These are phyloP conservation scores for Lindgomyces ingoldianus DNA, from an alignment of 495 filamentous ascomycete genomes.

Conservation along the genomic window DNA sequence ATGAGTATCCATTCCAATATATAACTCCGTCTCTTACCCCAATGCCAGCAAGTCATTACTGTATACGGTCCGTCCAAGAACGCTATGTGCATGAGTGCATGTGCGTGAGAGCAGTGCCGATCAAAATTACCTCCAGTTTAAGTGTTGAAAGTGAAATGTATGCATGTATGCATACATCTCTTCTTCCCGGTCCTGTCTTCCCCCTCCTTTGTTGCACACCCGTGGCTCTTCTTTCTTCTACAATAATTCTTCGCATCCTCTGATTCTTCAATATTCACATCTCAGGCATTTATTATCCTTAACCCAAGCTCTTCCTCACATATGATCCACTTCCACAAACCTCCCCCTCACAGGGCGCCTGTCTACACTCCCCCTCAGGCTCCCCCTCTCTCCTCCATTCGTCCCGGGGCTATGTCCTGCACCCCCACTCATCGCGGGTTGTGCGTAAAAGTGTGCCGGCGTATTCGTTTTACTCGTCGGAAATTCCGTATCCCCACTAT, in stretches of 20 bases:
- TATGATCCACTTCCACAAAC: slow-evolving; percentile 36
- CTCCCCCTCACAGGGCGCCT: slow-evolving; percentile 26
- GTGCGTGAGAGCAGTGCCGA: neutral
- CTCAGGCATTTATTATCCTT: neutral
- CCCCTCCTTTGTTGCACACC: too few species aligned
- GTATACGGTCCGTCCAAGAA: neutral
- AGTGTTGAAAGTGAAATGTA: too few species aligned
- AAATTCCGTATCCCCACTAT: slow-evolving; percentile 16
- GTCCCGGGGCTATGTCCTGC: neutral
- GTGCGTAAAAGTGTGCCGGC: slow-evolving; percentile 38
- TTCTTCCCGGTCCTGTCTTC: too few species aligned
- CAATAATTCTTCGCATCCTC: too few species aligned
- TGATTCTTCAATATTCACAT: neutral
- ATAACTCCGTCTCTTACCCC: neutral
- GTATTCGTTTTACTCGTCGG: slow-evolving; percentile 27
- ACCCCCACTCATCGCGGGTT: slow-evolving; percentile 15
- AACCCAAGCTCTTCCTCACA: slow-evolving; percentile 11
- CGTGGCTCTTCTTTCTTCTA: too few species aligned
- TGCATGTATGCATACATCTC: too few species aligned
- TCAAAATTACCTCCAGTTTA: too few species aligned
- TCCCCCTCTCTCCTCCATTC: slow-evolving; percentile 9
- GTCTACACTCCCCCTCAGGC: slow-evolving; percentile 14
- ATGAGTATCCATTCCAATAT: too few species aligned
- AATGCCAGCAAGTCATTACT: neutral
- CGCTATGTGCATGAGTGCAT: neutral